Base-by-base conservation (phyloP, 78 protist genomes). In the Fonticula alba region DNA sequence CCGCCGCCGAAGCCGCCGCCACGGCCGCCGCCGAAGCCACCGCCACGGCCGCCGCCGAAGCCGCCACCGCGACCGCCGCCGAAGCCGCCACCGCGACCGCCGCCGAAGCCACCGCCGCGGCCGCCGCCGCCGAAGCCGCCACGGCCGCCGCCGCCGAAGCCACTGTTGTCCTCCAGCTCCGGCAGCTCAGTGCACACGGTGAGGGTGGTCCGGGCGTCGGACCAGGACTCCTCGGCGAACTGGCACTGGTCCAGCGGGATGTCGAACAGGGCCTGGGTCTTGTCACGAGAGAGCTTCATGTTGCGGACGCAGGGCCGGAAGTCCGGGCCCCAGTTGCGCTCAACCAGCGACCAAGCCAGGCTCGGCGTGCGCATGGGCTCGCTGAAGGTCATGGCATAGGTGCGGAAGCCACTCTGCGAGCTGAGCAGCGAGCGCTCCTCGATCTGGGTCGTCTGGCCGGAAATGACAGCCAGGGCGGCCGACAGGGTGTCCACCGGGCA, bases 391-490 rank as follows among this genome's bases (percentile, higher is more conserved):
- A 66, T 15, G 37, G 3, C 31, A 53, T 19, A 37, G 27, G 71
- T 38, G 26, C 19, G 14, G 51, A n/a, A 66, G 37, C 62, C 71
- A 1, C 2, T 54, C 9, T 1, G 2, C 11, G 63, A 15, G 26
- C 19, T 14, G 20, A 66, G 57, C n/a, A 66, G 37, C 27, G 63
- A 54, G 37, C 71, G 71, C 15, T 20, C 4, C 62, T 52, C 50
- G 17, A 38, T 3, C 43, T 3, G 17, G 17, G 3, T 7, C 6
- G 58, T 40, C 29, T 10, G 10, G 17, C 74, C 74, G 31, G 53
- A 35, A 29, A 69, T 69, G 60, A 26, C 33, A 3, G 74, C 74
- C 32, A 69, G 32, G 9, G 74, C 74, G n/a, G 74, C 74, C 22
- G 74, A 53, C 14, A 69, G 47, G 27, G 74, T 53, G 17, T 32